Percentiles rank a stretch among this genome's conserved stretches.
Conservation (phyloP, 768 basidiomycete genomes). For the Kockovaella imperatae region DNA sequence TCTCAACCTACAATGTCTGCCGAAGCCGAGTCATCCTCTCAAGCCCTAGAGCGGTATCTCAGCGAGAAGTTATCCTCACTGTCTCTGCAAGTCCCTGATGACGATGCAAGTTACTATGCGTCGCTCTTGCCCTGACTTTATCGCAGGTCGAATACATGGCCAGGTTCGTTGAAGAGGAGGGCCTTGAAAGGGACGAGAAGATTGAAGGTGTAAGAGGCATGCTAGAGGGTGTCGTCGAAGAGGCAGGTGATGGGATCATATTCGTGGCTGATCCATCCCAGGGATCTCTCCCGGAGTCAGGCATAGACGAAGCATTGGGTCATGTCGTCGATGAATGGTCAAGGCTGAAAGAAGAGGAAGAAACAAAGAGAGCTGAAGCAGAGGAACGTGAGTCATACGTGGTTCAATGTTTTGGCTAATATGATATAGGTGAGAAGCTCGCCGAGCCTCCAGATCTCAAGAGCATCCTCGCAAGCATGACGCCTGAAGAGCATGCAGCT, state of each 20-base stretch:
- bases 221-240: slow-evolving; percentile 36
- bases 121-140: background rate
- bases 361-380: slow-evolving; percentile 4
- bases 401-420: no score
- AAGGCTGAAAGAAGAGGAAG: slow-evolving; percentile 11
- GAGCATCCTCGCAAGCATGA: slow-evolving; percentile 19
- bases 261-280: background rate
- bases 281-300: slow-evolving; percentile 19
- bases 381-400: slow-evolving; percentile 1
- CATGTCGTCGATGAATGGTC: slow-evolving; percentile 23
- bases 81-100: slow-evolving; percentile 22
- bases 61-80: slow-evolving; percentile 20
- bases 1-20: no score
- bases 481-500: slow-evolving; percentile 35
- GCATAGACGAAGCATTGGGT: slow-evolving; percentile 20
- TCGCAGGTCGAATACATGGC: slow-evolving; percentile 41
- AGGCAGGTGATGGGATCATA: slow-evolving; percentile 8
- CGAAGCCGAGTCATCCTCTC: slow-evolving; percentile 25
- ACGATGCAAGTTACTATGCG: slow-evolving; percentile 30
- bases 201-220: slow-evolving; percentile 41
- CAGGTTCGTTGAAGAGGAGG: slow-evolving; percentile 43
- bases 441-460: background rate
- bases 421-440: background rate
- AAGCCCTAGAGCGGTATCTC: slow-evolving; percentile 35
- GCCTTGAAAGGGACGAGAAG: slow-evolving; percentile 40